Evolutionary conservation across 2,329 filamentous ascomycete species (phyloP), one percentile per base, ranked within the genome.

Genomic region (Cladosporium sphaerospermum): DNA sequence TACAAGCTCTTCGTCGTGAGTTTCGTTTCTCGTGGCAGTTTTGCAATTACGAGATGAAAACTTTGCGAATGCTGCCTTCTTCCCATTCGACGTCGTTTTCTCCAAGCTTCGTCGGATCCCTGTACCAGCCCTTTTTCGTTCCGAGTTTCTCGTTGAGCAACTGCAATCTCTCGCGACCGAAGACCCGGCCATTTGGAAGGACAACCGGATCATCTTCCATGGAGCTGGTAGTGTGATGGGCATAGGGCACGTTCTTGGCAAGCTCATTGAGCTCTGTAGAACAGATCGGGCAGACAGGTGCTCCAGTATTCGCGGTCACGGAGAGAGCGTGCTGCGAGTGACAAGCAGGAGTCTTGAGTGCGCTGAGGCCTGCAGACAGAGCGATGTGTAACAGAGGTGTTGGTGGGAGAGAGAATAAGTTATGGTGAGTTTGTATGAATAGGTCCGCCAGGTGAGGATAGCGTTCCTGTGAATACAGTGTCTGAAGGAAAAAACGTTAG

Each of bases 281-380:
- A 75, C 93, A 99, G 65, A 99, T 97, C 3, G 93, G 93, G 63
- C 93, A 99, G 40, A 97, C 83, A 45, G 83, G 85, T 7, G 87
- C 71, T 9, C 71, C 85, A 2, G 83, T 83, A 1, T 86, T 79
- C 9, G 79, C 78, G 9, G 85, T 69, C 1, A 69, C 84, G 73
- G 78, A 58, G 1, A 80, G 78, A 4, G 80, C 74, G 60, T 78
- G 79, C 18, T 76, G 74, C 1, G 86, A 86, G 72, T 97, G 91
- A 68, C 93, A 99, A 13, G 89, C 85, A 0, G 93, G 93, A 1
- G 93, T 97, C 71, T 99, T 99, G 60, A 99, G 84, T 1, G 93
- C 91, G 0, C 91, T 96, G 9, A 99, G 80, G 7, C 93, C 93
- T 0, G 91, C 90, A 1, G 86, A 89, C 9, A 99, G 81, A 10